Conservation (phyloP, 2,329 filamentous ascomycete genomes). For the Botrytis paeoniae region DNA sequence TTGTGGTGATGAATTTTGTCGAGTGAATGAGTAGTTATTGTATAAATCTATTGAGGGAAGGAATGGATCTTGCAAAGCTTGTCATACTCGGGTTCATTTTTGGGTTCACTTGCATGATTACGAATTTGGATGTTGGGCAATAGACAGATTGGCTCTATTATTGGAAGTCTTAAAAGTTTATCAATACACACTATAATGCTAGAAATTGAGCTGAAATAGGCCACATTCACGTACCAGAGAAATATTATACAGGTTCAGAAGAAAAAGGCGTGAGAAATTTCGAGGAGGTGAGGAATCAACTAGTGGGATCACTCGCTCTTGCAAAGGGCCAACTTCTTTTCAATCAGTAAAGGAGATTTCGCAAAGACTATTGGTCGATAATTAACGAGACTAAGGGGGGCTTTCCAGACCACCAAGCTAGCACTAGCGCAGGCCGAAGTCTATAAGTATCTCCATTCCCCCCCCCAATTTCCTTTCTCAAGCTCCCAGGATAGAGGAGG, state of each 20-base stretch:
- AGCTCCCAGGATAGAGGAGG: rapidly evolving
- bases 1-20: neutral
- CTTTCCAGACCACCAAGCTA: neutral
- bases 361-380: neutral
- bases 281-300: too few relatives aligned
- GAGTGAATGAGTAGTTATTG: neutral
- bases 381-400: neutral
- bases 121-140: too few relatives aligned
- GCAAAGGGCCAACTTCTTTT: neutral
- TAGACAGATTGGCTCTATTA: neutral
- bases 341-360: rapidly evolving
- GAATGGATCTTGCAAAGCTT: neutral
- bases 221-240: neutral
- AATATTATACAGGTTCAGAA: neutral
- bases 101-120: too few relatives aligned
- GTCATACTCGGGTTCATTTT: rapidly evolving
- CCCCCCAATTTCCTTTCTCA: neutral
- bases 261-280: neutral
- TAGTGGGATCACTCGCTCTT: neutral
- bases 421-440: neutral
- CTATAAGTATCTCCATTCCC: neutral
- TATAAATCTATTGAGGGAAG: neutral
- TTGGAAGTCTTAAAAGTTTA: rapidly evolving
- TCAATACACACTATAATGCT: too few relatives aligned
- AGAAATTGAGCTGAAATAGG: too few relatives aligned